These are phyloP conservation scores for Candida cerambycidarum DNA, from an alignment of 805 yeast genomes.

Conservation along the genomic window DNA sequence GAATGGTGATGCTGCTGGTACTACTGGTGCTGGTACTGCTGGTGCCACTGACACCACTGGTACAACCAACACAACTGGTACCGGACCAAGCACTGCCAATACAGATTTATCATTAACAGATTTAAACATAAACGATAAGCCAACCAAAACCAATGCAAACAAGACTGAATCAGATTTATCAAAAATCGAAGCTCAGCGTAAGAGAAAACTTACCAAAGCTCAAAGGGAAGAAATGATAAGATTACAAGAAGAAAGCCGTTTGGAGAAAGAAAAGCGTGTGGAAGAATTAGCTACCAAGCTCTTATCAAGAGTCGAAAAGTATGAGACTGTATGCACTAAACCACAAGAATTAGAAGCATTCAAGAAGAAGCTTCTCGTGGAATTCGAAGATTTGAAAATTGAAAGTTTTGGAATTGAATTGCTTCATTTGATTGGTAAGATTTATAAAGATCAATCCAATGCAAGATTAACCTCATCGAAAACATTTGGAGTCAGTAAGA, in stretches of 20 bases:
- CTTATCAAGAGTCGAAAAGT: slow-evolving; percentile 46
- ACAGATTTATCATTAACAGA: slow-evolving; percentile 4
- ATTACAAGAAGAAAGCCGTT: slow-evolving; percentile 54
- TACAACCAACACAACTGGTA: slow-evolving; percentile 7
- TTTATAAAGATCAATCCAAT: slow-evolving; percentile 73
- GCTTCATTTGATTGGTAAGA: slow-evolving; percentile 76
- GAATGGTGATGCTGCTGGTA: slow-evolving; percentile 6
- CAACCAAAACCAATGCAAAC: slow-evolving; percentile 1
- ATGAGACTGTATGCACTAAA: slow-evolving; percentile 59
- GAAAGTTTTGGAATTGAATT: slow-evolving; percentile 95
- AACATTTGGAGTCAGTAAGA: slow-evolving; percentile 83
- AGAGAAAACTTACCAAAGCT: slow-evolving; percentile 30
- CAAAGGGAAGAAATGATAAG: slow-evolving; percentile 51
- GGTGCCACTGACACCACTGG: slow-evolving; percentile 9
- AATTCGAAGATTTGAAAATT: slow-evolving; percentile 79
- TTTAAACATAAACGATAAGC: slow-evolving; percentile 12
- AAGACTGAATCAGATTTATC: slow-evolving; percentile 17
- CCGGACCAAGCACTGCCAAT: slow-evolving; percentile 2
- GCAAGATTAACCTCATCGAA: slow-evolving; percentile 73
- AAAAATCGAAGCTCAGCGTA: slow-evolving; percentile 20
- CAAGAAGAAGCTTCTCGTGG: slow-evolving; percentile 51
- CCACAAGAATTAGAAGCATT: slow-evolving; percentile 60
- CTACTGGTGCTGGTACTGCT: slow-evolving; percentile 9
- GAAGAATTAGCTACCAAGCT: slow-evolving; percentile 52
- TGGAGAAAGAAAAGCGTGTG: slow-evolving; percentile 49